Conservation (phyloP, 2,329 filamentous ascomycete genomes). For the Exophiala bonariae region DNA sequence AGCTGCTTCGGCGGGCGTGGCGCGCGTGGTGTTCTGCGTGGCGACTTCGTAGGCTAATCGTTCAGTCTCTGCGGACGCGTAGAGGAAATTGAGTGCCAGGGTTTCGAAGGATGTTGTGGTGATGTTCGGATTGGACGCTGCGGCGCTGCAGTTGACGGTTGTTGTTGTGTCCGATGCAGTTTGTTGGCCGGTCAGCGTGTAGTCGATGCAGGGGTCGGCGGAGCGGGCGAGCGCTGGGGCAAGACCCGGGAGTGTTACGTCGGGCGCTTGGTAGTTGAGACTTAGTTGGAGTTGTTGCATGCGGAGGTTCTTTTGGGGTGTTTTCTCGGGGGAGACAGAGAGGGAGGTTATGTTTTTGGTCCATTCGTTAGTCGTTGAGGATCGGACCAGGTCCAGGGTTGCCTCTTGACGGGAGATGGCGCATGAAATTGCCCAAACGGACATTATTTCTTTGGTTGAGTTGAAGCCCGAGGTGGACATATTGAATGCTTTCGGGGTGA, state of each 20-base stretch:
- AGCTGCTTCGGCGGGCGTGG: conserved; percentile 2
- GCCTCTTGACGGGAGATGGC: background rate
- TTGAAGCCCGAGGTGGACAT: conserved; percentile 8
- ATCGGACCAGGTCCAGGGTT: background rate
- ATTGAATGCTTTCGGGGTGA: conserved; percentile 5
- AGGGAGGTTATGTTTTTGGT: background rate
- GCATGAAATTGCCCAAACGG: conserved; percentile 11
- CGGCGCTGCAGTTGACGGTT: background rate
- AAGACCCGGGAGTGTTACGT: conserved; percentile 2
- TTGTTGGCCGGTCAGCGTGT: background rate
- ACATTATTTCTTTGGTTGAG: conserved; percentile 6
- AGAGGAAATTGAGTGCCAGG: conserved; percentile 12
- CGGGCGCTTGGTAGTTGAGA: conserved; percentile 3
- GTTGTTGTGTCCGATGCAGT: background rate
- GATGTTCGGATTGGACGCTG: background rate
- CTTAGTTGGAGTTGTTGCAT: conserved; percentile 5
- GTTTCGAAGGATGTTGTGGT: background rate
- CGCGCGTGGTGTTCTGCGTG: conserved; percentile 3
- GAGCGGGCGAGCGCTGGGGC: background rate
- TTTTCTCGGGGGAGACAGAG: background rate
- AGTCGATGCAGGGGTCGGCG: conserved; percentile 1
- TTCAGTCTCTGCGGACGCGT: conserved; percentile 20
- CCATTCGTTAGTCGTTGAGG: background rate
- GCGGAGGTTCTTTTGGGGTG: background rate
- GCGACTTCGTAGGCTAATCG: conserved; percentile 24